phyloP scores from a whole-genome alignment of 371 early-diverging fungal species.

The Furculomyces boomerangus region DNA sequence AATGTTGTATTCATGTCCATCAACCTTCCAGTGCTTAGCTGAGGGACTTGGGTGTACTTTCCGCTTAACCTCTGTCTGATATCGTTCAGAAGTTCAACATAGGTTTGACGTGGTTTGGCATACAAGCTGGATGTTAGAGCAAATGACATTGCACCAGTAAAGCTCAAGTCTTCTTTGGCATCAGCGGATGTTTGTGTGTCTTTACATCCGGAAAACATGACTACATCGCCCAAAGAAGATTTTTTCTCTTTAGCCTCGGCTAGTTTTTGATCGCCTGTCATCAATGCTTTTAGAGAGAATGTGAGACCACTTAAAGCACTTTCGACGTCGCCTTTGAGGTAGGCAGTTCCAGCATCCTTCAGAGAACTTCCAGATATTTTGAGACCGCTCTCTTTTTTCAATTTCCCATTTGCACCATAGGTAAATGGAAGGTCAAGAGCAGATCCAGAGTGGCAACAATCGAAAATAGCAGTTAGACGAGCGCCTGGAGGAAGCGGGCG shows the following conservation, averaged over 20 bases:
- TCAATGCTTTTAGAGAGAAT: conserved; percentile 14
- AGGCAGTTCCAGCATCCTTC: conserved; percentile 9
- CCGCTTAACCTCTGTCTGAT: conserved; percentile 44
- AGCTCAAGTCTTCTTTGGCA: conserved; percentile 27
- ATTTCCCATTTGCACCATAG: conserved; percentile 49
- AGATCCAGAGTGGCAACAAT: conserved; percentile 70
- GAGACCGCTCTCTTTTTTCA: conserved; percentile 23
- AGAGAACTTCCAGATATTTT: conserved; percentile 13
- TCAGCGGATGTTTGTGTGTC: conserved; percentile 85
- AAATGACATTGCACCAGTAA: conserved; percentile 75
- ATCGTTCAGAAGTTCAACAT: conserved; percentile 49
- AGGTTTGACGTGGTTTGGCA: conserved; percentile 40
- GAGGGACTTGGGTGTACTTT: conserved; percentile 63
- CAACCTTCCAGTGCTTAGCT: conserved; percentile 55
- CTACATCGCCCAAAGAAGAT: conserved; percentile 51
- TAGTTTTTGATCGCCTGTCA: conserved; percentile 22
- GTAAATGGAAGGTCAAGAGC: conserved; percentile 73
- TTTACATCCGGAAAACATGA: conserved; percentile 81
- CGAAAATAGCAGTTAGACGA: conserved; percentile 70
- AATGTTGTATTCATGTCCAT: conserved; percentile 57
- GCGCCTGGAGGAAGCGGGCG: conserved; percentile 61
- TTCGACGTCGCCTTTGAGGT: conserved; percentile 9
- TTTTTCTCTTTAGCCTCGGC: conserved; percentile 27
- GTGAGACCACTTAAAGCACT: conserved; percentile 6
- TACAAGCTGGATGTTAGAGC: conserved; percentile 47